Evolutionary conservation across 441 rosid genomes (phyloP), one percentile per base, ranked within the genome.

Genomic region (Monsonia emarginata): DNA sequence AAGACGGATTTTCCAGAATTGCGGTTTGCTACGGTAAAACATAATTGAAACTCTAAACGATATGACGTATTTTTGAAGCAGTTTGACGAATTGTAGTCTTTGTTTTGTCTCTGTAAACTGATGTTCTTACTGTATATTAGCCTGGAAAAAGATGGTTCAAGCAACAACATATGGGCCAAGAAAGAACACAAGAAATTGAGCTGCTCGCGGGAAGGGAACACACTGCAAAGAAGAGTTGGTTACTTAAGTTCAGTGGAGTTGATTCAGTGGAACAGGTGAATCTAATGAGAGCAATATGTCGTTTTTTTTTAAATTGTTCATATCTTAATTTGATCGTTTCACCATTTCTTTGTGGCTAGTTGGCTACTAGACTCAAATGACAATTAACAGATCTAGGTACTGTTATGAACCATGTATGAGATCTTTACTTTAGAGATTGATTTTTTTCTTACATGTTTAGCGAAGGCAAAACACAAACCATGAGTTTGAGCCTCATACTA

Each of bases 121-220:
- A 27, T 69, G 28, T 52, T 54, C 32, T 50, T 40, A n/a, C n/a
- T n/a, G n/a, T n/a, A 56, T 64, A 75, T 61, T 76, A 92, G 98
- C 86, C 91, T 65, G 97, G 98, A 66, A 83, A 68, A 82, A 86
- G 98, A 84, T 92, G 98, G 97, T 69, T 92, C 69, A 84, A 79
- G 76, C 90, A 82, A 74, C 82, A 70, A 56, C 73, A 84, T 64
- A 65, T 71, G 68, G 96, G 97, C 63, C 82, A 78, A 71, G 86
- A 86, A 21, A 76, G 59, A 26, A 80, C 86, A 73, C 70, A 71
- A 69, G 97, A 92, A 85, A 86, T 92, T 65, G 86, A 84, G 69
- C 80, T 92, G 72, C 74, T 85, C 44, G 89, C 86, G 65, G 98
- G 97, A 65, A 83, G 91, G 77, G 92, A 86, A 68, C 87, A 84